Base-by-base conservation (phyloP, 495 filamentous ascomycete genomes). In the Corynascus novoguineensis region DNA sequence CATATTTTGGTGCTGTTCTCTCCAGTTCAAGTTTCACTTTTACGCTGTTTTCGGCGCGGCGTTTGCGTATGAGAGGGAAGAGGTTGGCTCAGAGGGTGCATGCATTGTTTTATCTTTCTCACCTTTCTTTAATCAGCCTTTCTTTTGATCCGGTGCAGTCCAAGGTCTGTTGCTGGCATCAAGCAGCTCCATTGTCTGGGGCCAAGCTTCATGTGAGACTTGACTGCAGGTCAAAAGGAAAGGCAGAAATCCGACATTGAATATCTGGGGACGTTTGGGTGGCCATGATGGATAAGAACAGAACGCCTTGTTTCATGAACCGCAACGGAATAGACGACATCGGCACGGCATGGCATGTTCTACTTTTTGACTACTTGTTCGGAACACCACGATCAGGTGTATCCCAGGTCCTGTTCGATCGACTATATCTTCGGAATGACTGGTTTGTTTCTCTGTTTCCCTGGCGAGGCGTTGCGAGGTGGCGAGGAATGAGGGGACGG, bases 21-120 rank as follows among this genome's bases (percentile, higher is more conserved):
- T 38, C 3, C n/a, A 32, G 25, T 38, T 50, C 11, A 28, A 17
- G 12, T 27, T 54, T 45, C 40, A 11, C 21, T 44, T 14, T 44
- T 24, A 21, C 58, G 22, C 32, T 55, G 31, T 46, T 27, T 52
- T 29, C 22, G 56, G 55, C 56, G 51, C 29, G 56, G 56, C 57
- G 56, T 59, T 57, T 50, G 42, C 41, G 25, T 32, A 29, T 37
- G 56, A 41, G 25, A 35, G 37, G 21, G 32, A 53, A 57, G 48
- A 19, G 25, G 38, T 42, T 40, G 27, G 42, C 27, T 1, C 42
- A 7, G 45, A 7, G 32, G 48, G 38, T 52, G 34, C 32, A 53
- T 53, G 38, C 31, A n/a, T 46, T 46, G 35, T 48, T 22, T 48
- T 15, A 31, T 29, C 41, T 53, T 38, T 24, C 32, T 21, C 9